These are phyloP conservation scores for Lunasporangiospora selenospora DNA, from an alignment of 192 early-diverging fungal species.

Conservation along the genomic window DNA sequence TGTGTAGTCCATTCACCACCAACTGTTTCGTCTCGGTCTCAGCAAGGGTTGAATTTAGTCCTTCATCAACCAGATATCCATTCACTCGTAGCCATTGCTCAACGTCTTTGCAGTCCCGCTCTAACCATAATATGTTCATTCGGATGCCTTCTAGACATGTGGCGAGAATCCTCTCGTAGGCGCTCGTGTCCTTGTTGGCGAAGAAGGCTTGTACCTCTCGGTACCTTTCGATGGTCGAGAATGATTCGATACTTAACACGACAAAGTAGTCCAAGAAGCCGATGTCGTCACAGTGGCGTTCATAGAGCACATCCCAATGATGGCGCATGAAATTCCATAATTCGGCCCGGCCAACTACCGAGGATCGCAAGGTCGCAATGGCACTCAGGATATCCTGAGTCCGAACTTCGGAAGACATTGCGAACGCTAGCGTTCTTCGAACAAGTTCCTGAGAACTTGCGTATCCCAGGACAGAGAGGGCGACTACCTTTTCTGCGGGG, in stretches of 20 bases:
- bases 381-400: constrained; percentile 63
- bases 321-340: constrained; percentile 74
- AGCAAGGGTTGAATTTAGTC: not conserved
- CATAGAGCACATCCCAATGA: constrained; percentile 61
- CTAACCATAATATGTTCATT: constrained; percentile 52
- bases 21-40: not conserved
- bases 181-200: constrained; percentile 57
- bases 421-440: constrained; percentile 60
- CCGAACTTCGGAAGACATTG: constrained; percentile 62
- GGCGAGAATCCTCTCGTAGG: constrained; percentile 60
- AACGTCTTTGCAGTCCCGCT: constrained; percentile 37
- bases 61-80: constrained; percentile 11
- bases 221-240: constrained; percentile 55
- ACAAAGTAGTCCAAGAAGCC: constrained; percentile 66
- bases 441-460: constrained; percentile 53
- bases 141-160: constrained; percentile 68
- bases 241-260: constrained; percentile 54
- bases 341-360: constrained; percentile 56
- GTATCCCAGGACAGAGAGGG: constrained; percentile 66
- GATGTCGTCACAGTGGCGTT: constrained; percentile 64
- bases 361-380: constrained; percentile 55
- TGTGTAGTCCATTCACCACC: too few species aligned
- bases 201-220: constrained; percentile 63
- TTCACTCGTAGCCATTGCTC: constrained; percentile 32
- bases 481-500: constrained; percentile 62